phyloP scores from a whole-genome alignment of 768 basidiomycete genomes.

The Lepiota venenata region DNA sequence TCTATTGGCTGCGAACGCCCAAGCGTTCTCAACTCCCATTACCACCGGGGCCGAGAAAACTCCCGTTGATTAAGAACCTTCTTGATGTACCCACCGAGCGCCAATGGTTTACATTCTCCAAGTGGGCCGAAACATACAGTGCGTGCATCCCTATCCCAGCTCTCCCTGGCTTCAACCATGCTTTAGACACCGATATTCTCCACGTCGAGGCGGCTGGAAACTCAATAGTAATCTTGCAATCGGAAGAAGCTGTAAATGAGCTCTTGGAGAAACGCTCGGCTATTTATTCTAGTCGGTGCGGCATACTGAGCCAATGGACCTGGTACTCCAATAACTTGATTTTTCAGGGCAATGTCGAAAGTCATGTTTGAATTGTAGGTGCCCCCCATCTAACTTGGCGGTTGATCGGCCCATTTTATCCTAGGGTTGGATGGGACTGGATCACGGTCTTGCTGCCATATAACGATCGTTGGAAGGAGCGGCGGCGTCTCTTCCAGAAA shows the following conservation, averaged over 20 bases:
- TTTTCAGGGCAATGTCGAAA: constrained; percentile 2
- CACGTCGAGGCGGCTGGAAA: constrained; percentile 6
- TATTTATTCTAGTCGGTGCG: constrained; percentile 39
- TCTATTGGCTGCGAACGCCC: background rate
- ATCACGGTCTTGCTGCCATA: constrained; percentile 20
- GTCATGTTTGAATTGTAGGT: constrained; percentile 11
- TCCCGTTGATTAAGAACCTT: constrained; percentile 42
- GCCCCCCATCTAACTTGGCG: background rate
- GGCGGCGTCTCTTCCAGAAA: constrained; percentile 21
- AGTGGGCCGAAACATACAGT: constrained; percentile 41
- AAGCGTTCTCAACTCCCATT: constrained; percentile 21
- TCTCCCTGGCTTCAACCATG: background rate
- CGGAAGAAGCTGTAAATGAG: constrained; percentile 27
- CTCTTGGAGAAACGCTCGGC: constrained; percentile 43
- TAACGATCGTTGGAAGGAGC: constrained; percentile 20
- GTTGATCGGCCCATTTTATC: background rate
- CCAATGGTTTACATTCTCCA: constrained; percentile 37
- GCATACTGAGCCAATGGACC: constrained; percentile 16
- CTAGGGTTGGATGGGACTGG: constrained; percentile 20
- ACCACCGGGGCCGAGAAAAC: constrained; percentile 38
- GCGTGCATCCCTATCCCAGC: background rate
- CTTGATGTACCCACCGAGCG: constrained; percentile 36
- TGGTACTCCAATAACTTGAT: constrained; percentile 6
- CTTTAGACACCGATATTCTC: constrained; percentile 3
- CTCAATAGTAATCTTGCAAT: constrained; percentile 28